Percentiles rank a stretch among this genome's conserved stretches.
Conservation (phyloP, 2,329 filamentous ascomycete genomes). For the Fusarium brachygibbosum region DNA sequence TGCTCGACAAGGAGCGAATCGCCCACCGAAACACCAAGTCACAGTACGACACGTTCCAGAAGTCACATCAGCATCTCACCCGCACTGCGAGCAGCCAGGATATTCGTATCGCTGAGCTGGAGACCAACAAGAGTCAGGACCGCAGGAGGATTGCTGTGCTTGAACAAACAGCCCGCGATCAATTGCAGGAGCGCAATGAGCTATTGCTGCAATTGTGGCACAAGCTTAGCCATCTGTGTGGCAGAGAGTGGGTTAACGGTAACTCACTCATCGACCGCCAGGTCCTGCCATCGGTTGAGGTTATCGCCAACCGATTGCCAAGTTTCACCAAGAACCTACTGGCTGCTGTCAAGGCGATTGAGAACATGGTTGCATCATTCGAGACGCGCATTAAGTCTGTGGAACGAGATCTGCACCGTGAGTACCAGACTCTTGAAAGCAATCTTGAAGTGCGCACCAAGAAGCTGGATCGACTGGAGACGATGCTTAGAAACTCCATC, state of each 20-base stretch:
- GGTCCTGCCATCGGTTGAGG: conserved; percentile 83
- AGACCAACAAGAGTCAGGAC: conserved; percentile 82
- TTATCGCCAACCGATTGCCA: conserved; percentile 85
- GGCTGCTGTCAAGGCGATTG: conserved; percentile 87
- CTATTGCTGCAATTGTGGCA: conserved; percentile 93
- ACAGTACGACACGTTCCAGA: conserved; percentile 88
- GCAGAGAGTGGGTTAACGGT: conserved; percentile 90
- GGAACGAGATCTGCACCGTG: conserved; percentile 91
- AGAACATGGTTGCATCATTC: conserved; percentile 82
- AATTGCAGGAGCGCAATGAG: conserved; percentile 89
- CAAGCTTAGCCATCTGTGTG: conserved; percentile 85
- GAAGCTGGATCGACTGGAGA: conserved; percentile 89
- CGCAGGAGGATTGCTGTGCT: conserved; percentile 80
- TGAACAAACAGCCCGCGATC: conserved; percentile 86
- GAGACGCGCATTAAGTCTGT: conserved; percentile 83
- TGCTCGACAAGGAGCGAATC: conserved; percentile 91
- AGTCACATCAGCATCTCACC: conserved; percentile 88
- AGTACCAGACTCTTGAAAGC: conserved; percentile 88
- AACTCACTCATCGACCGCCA: conserved; percentile 92
- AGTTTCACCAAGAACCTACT: conserved; percentile 93
- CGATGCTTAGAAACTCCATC: conserved; percentile 76
- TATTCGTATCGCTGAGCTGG: conserved; percentile 85
- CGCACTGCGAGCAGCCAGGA: conserved; percentile 89
- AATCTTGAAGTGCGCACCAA: conserved; percentile 84
- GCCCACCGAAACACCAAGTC: conserved; percentile 87